Evolutionary conservation across 163 green algal genomes (phyloP), one percentile per base, ranked within the genome.

Genomic region (Scenedesmus sp.): DNA sequence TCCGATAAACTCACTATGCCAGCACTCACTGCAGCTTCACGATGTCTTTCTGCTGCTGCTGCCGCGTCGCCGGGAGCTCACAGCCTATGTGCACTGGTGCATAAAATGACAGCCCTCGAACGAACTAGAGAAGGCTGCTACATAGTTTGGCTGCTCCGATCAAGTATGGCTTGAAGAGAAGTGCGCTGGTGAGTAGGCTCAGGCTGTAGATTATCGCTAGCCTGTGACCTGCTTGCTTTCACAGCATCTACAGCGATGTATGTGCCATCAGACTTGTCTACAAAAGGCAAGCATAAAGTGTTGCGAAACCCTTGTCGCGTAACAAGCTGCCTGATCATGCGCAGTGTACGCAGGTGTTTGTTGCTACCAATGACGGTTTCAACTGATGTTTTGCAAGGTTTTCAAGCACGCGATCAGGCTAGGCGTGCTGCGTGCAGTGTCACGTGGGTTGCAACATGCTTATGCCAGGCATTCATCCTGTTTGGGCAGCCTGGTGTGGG

Each of bases 231-330:
- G 66, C 66, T 10, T 76, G 66, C 18, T 34, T 64, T 64, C 59
- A 64, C 66, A 76, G 66, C 16, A 34, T 3, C 2, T 34, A 4
- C 34, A 46, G 34, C 34, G 34, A 46, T 5, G 66, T 76, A 18
- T 52, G 2, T 52, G 2, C 12, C 23, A 79, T 79, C 70, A 2
- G 4, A 23, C 3, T 12, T 4, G 5, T 5, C 5, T 52, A 23
- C 46, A 46, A 46, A 46, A 76, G 66, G 70, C 70, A 52, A 46
- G 1, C 23, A 23, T 15, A 0, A 52, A 79, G 23, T 15, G 46
- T 79, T 23, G 46, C 23, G 70, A 79, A 79, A 79, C 70, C 70
- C 70, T 79, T 79, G 70, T 79, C 46, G 70, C 26, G 70, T 79
- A 79, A 79, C 70, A 79, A 13, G 70, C 70, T 52, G 70, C 70